These are phyloP conservation scores for Penstemon newberryi DNA, from an alignment of 257 asterid genomes.

Conservation along the genomic window DNA sequence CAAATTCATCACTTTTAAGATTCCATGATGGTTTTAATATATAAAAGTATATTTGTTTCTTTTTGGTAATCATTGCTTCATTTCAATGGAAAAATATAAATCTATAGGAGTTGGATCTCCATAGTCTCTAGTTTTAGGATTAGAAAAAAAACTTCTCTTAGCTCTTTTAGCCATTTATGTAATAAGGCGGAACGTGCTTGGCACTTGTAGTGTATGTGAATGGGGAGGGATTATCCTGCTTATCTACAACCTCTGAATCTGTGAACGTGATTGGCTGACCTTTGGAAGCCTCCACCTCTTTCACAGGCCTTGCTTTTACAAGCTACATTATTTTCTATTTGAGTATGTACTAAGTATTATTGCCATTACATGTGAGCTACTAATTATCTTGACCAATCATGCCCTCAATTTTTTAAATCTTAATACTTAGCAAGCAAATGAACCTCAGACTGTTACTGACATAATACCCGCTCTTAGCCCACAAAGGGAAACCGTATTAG, in stretches of 20 bases:
- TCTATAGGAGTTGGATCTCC: slow-evolving; percentile 8
- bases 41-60: too few species aligned
- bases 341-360: neutral
- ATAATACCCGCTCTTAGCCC: slow-evolving; percentile 3
- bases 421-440: slow-evolving; percentile 2
- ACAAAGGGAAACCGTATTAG: neutral
- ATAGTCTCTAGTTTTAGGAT: neutral
- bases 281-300: neutral
- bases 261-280: slow-evolving; percentile 7
- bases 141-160: neutral
- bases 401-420: neutral
- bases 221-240: slow-evolving; percentile 11
- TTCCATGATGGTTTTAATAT: neutral
- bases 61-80: too few species aligned
- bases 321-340: too few species aligned
- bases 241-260: neutral
- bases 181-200: neutral
- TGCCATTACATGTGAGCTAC: slow-evolving; percentile 3
- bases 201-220: slow-evolving; percentile 24
- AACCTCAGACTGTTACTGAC: neutral
- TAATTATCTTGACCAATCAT: slow-evolving; percentile 2
- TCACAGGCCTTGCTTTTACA: too few species aligned
- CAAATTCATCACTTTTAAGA: neutral
- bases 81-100: neutral
- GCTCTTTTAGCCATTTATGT: neutral